Base-by-base conservation (phyloP, 164 flowering plant species). In the Vitis rupestris region DNA sequence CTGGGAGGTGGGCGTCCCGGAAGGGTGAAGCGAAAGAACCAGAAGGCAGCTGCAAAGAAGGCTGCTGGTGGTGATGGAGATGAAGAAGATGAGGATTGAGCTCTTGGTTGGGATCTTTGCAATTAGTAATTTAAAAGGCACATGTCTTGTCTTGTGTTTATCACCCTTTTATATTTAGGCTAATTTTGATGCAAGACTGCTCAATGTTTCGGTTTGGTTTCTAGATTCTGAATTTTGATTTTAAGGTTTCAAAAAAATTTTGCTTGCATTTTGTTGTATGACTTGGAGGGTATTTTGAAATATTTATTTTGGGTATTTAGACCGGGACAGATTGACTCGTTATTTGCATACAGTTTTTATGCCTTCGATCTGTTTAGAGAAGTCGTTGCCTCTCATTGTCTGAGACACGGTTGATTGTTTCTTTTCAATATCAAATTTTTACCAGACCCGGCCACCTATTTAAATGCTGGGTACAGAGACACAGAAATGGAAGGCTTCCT, bases 1-100 rank as follows among this genome's bases (percentile, higher is more conserved):
- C 79, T 85, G 11, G 89, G 87, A 50, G 87, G 87, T 51, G 87
- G 89, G 0, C 82, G 86, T 61, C 86, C 85, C 8, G 88, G 88
- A 58, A 77, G 88, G 59, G 86, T 85, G 69, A 85, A 85, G 86
- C 66, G 88, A 83, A 82, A 54, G 78, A 85, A 85, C 76, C 74
- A 59, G 63, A 85, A 79, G 82, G 80, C 88, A 9, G 86, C 85
- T 64, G 84, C 86, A 12, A 84, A 82, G 82, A 84, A 84, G 73
- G 83, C 84, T 44, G 71, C 82, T 49, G 88, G 88, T 56, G 88
- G 85, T 6, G 85, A 81, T 74, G 88, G 80, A 65, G 88, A 84
- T 53, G 88, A 84, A 62, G 88, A 84, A 60, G 88, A 82, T n/a
- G 88, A 84, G 61, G 88, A 84, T 50, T 83, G 61, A 76, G 61